A percentile compares a stretch with the other conserved stretches of the same genome.
Conservation (phyloP, 2,329 filamentous ascomycete genomes). For the Stachybotrys echinatus region DNA sequence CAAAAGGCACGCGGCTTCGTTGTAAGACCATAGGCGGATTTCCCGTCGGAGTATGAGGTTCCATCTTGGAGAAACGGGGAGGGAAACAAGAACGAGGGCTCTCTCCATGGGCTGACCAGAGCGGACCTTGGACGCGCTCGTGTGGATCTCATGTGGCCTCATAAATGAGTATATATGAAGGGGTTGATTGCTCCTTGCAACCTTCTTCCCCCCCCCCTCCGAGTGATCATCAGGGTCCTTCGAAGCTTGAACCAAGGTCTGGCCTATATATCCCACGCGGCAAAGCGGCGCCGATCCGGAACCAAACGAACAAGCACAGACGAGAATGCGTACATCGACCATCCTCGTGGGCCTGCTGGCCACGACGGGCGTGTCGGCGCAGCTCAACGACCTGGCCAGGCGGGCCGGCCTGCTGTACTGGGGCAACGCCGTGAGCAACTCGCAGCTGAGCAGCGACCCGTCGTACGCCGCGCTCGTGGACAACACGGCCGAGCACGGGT, state of each 20-base stretch:
- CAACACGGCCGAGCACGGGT: conserved; percentile 54
- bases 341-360: conserved; percentile 17
- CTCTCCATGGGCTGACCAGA: too few relatives aligned
- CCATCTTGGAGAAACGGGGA: too few relatives aligned
- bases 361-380: conserved; percentile 17
- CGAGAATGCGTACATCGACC: not conserved
- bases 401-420: conserved; percentile 57
- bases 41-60: not conserved
- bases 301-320: too few relatives aligned
- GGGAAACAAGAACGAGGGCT: not conserved
- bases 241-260: not conserved
- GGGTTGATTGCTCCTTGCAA: too few relatives aligned
- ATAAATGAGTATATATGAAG: not conserved
- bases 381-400: conserved; percentile 48
- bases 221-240: not conserved
- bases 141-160: too few relatives aligned
- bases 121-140: too few relatives aligned
- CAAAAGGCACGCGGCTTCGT: too few relatives aligned
- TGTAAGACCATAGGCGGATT: not conserved
- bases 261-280: not conserved
- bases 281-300: too few relatives aligned
- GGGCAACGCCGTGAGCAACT: conserved; percentile 59
- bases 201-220: too few relatives aligned
- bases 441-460: conserved; percentile 41
- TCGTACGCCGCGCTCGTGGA: conserved; percentile 51